Base-by-base conservation (phyloP, 2,329 filamentous ascomycete genomes). In the Fusarium austroafricanum region DNA sequence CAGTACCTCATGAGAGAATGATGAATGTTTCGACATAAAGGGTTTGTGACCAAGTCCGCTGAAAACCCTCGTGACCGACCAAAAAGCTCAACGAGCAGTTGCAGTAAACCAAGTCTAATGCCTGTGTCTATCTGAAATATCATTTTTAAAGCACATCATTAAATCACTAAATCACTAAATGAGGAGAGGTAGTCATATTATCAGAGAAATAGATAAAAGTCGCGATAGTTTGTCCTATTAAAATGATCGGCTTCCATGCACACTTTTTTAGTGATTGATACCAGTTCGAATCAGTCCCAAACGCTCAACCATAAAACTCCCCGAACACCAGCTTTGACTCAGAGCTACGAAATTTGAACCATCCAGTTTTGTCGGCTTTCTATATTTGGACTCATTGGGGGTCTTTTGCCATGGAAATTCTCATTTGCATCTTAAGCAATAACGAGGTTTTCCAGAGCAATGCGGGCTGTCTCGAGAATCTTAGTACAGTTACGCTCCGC, bases 381-480 rank as follows among this genome's bases (percentile, higher is more conserved):
- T 14, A 10, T 37, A 18, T 4, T 15, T 51, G 28, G 4, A 26
- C 28, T 15, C 17, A 15, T 40, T 42, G 31, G 12, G n/a, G 17
- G 4, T 26, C 17, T 21, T 28, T 8, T 33, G 5, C 18, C 5
- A 42, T n/a, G 18, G 11, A 11, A 21, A 3, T 26, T 31, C 15
- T n/a, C 33, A 10, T 15, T 14, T 31, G 20, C 15, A n/a, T 43
- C 18, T 45, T 55, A 87, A 18, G 84, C 79, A 76, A 90, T 89
- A 14, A 86, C 79, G 23, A 90, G 75, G 28, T 80, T 81, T 29
- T 87, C 83, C 51, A 89, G 79, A 3, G 86, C 84, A 43, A 79
- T 70, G 61, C 83, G 83, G 7, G 87, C 87, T 31, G 87, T 81
- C 29, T 85, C 81, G 18, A 90, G 81, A 33, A 89, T 82, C 58